These are phyloP conservation scores for Cyclotella kingstonii DNA, from an alignment of 108 stramenopile species.

Conservation along the genomic window DNA sequence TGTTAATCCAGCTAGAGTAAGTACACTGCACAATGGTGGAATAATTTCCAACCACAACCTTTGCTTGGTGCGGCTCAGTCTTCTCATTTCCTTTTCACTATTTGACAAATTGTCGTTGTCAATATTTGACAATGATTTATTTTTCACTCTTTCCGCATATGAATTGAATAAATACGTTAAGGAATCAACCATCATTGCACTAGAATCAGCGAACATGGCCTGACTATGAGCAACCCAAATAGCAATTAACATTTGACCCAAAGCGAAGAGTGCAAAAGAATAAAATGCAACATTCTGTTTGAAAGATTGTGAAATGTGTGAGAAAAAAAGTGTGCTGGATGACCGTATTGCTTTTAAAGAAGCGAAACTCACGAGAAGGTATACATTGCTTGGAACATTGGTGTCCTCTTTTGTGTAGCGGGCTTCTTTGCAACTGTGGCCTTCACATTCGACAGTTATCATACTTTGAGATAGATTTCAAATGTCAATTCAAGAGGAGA, in stretches of 20 bases:
- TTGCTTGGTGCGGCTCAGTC: slow-evolving; percentile 27
- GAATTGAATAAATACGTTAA: slow-evolving; percentile 70
- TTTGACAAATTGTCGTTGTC: slow-evolving; percentile 18
- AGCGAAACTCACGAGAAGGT: slow-evolving; percentile 13
- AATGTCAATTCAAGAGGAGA: too few species aligned
- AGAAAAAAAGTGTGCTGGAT: neutral
- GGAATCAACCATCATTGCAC: slow-evolving; percentile 70
- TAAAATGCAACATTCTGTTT: slow-evolving; percentile 44
- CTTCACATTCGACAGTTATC: neutral
- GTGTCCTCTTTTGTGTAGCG: neutral
- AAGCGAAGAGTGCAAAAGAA: slow-evolving; percentile 36
- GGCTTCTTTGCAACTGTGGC: neutral
- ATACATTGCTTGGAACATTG: slow-evolving; percentile 18
- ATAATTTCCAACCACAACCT: slow-evolving; percentile 64
- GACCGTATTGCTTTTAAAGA: neutral
- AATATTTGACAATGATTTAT: slow-evolving; percentile 15
- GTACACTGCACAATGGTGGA: slow-evolving; percentile 67
- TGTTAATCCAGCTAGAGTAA: slow-evolving; percentile 59
- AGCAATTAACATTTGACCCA: slow-evolving; percentile 37
- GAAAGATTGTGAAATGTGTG: neutral
- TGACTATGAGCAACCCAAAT: slow-evolving; percentile 20
- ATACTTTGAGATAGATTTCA: too few species aligned
- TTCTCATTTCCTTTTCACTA: slow-evolving; percentile 19
- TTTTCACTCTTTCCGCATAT: slow-evolving; percentile 61
- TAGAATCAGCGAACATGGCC: slow-evolving; percentile 46